Evolutionary conservation across 768 basidiomycete species (phyloP), one percentile per base, ranked within the genome.

Genomic region (Cubamyces sp.): DNA sequence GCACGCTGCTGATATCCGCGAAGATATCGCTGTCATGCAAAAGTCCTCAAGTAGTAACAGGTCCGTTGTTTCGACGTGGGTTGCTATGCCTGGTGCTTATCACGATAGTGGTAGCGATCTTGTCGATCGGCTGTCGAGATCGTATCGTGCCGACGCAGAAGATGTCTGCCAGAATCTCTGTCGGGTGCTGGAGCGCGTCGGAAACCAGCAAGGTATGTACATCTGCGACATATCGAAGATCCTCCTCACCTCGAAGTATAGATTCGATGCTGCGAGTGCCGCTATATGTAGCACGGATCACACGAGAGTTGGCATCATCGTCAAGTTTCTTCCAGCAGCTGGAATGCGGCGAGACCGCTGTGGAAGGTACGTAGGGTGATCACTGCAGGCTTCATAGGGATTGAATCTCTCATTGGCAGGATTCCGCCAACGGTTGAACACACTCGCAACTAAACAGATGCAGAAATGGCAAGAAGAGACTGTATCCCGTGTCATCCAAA

Each of bases 1-100:
- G 34, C 83, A 84, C 66, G 86, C 88, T 15, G 69, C 76, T 46
- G 74, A 77, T 14, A 75, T 93, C 47, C 84, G 86, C 60, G 76
- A 80, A 19, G 91, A 94, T 71, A 74, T 92, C 2, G 75, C 75
- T 54, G 74, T 82, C 15, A 79, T 82, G 52, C 72, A 73, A 21
- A 75, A 75, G 7, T 77, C 76, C 11, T 77, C 77, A 47, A 78
- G 78, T 50, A 74, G 76, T 54, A 75, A 78, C 46, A 70, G 64
- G 88, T 88, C 71, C 48, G 81, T 73, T 46, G 18, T 51, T 62
- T 39, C 23, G 23, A 6, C 8, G 23, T 39, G 2, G n/a, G n/a
- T 41, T 57, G 30, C 23, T 37, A 40, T 1, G 34, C 34, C 12
- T 37, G 9, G 19, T 23, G 23, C 15, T 50, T 40, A 61, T 63